Evolutionary conservation across 345 rosid species (phyloP).

Genomic region (Hirschfeldia incana): DNA sequence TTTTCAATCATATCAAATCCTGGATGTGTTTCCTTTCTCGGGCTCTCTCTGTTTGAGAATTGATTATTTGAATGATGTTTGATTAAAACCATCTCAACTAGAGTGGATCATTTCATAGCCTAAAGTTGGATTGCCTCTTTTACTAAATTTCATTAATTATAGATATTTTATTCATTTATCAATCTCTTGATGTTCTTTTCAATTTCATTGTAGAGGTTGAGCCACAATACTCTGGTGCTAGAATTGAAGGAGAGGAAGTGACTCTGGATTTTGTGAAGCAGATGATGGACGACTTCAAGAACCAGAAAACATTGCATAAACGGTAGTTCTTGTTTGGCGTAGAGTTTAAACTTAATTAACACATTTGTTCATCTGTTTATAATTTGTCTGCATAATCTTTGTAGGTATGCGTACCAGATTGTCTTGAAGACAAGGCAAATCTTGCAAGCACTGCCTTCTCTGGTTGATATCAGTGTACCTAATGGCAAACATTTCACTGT

Average conservation of each 20-base stretch:
- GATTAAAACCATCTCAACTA: slow-evolving; percentile 22
- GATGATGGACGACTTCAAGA: slow-evolving; percentile 94
- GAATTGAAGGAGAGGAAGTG: slow-evolving; percentile 82
- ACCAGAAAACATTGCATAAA: slow-evolving; percentile 85
- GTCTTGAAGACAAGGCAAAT: slow-evolving; percentile 86
- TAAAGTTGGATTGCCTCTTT: neutral
- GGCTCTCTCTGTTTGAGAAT: neutral
- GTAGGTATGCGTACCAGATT: slow-evolving; percentile 89
- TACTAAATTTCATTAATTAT: neutral
- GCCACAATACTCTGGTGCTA: slow-evolving; percentile 92
- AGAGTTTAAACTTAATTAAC: slow-evolving; percentile 23
- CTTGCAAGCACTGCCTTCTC: slow-evolving; percentile 71
- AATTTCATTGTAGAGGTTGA: slow-evolving; percentile 74
- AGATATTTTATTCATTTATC: neutral
- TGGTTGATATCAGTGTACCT: slow-evolving; percentile 78
- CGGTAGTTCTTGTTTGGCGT: slow-evolving; percentile 44
- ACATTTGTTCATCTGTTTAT: slow-evolving; percentile 1
- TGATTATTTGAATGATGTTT: neutral
- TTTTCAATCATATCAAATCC: neutral
- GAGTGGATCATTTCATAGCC: no score
- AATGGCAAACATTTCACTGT: slow-evolving; percentile 76
- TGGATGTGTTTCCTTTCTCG: slow-evolving; percentile 6
- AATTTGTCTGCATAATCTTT: slow-evolving; percentile 24
- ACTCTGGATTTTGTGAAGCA: slow-evolving; percentile 88
- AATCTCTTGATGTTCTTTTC: slow-evolving; percentile 22